Percentiles rank a stretch among this genome's conserved stretches.
phyloP scores from a whole-genome alignment of 2,329 filamentous ascomycete genomes.

The Beauveria scarabaeidicola region DNA sequence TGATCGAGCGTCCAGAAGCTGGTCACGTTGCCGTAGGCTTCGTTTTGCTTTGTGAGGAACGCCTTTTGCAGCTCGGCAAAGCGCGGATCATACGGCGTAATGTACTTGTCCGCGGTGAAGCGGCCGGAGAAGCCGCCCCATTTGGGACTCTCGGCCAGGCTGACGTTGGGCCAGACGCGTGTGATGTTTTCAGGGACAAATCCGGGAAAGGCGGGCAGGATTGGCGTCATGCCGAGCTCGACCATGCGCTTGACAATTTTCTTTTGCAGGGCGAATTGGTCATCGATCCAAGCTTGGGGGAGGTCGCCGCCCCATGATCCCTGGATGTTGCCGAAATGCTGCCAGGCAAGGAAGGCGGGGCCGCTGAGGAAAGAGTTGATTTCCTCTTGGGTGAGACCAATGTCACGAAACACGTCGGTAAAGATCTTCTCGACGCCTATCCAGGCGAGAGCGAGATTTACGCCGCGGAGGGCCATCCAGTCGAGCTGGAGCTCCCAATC shows the following conservation, averaged over 20 bases:
- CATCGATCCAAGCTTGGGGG: constrained; percentile 36
- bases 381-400: constrained; percentile 35
- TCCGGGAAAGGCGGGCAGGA: constrained; percentile 41
- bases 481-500: constrained; percentile 46
- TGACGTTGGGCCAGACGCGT: constrained; percentile 33
- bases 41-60: constrained; percentile 37
- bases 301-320: constrained; percentile 38
- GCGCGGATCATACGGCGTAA: constrained; percentile 35
- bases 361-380: constrained; percentile 39
- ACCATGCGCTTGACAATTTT: constrained; percentile 41
- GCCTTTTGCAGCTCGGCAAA: constrained; percentile 35
- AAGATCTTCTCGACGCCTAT: constrained; percentile 43
- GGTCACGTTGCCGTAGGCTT: constrained; percentile 38
- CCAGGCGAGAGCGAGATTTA: constrained; percentile 45
- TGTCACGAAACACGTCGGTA: constrained; percentile 36
- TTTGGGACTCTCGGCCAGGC: constrained; percentile 32
- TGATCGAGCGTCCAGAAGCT: constrained; percentile 43
- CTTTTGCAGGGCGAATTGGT: constrained; percentile 39
- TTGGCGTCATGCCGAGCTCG: constrained; percentile 43
- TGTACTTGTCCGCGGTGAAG: constrained; percentile 39
- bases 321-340: constrained; percentile 46
- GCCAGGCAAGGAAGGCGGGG: constrained; percentile 44
- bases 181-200: constrained; percentile 37
- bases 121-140: constrained; percentile 33
- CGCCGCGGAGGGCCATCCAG: constrained; percentile 42